Evolutionary conservation across 148 eudicot genomes (phyloP).

Genomic region (Silene uniflora): DNA sequence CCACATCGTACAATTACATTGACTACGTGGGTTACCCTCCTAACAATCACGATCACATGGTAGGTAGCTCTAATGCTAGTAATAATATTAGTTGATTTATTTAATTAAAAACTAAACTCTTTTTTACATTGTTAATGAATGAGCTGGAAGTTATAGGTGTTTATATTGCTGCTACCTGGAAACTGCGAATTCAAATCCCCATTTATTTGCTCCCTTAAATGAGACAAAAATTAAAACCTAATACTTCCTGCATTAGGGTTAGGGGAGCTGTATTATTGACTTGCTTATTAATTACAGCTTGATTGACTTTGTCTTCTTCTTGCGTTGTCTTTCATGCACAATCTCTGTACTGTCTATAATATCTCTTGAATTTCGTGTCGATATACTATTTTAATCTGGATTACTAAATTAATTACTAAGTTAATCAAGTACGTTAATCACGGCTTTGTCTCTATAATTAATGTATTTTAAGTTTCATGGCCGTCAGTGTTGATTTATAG

Average conservation of each 20-base stretch:
- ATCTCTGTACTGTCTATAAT: conserved; percentile 18
- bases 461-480: too few species aligned
- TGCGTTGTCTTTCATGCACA: conserved; percentile 13
- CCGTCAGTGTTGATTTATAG: too few species aligned
- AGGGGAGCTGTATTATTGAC: conserved; percentile 20
- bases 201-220: conserved; percentile 41
- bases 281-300: background rate
- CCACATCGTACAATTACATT: conserved; percentile 21
- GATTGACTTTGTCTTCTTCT: conserved; percentile 7
- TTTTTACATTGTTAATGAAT: background rate
- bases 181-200: conserved; percentile 20
- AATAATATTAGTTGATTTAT: background rate
- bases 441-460: background rate
- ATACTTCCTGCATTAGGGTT: conserved; percentile 16
- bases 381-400: too few species aligned
- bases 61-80: conserved; percentile 15
- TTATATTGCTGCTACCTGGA: conserved; percentile 10
- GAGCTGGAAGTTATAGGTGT: conserved; percentile 8
- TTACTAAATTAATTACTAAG: background rate
- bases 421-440: background rate
- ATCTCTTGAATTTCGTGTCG: conserved; percentile 21
- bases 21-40: conserved; percentile 28
- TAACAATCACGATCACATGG: conserved; percentile 40
- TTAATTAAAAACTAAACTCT: background rate
- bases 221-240: conserved; percentile 34